Base-by-base conservation (phyloP, 345 rosid species). In the Cochlearia excelsa region DNA sequence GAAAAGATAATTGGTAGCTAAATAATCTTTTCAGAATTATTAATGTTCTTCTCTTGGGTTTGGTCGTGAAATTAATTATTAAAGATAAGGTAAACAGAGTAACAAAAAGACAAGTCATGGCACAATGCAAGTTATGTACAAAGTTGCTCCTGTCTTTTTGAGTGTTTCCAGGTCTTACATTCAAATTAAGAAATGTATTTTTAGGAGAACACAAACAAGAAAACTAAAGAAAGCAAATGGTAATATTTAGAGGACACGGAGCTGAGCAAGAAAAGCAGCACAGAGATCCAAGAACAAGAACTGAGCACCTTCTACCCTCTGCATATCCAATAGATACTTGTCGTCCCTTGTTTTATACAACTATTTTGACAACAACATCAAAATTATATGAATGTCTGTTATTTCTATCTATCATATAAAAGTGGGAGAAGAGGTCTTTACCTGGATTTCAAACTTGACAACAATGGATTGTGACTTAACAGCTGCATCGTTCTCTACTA, bases 231-330 rank as follows among this genome's bases (percentile, higher is more conserved):
- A 6, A 34, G 30, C n/a, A 54, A 31, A 33, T 47, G 52, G 23
- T 16, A 16, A 16, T 16, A 30, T 56, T 75, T 73, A 89, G 34
- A 86, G 82, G 47, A 89, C 84, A 48, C 84, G 81, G 11, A 86
- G 87, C 74, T 81, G 86, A 26, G 90, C 80, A 51, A 89, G 89
- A 65, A 89, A 89, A 9, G 84, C 85, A 26, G 95, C 91, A 62
- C 95, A 89, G 6, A 89, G 95, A 77, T 89, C 97, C 66, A 89
- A 74, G 68, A 89, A 86, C 54, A 89, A 78, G 57, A 84, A 68
- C 68, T 86, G 90, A 5, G 90, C 83, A 30, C 97, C 97, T 29
- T 62, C 82, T 23, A 89, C 81, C 67, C 90, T 78, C 73, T 84
- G 95, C 40, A 89, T 74, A 67, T 89, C 97, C 44, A 86, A 76